Conservation (phyloP, 306 rosid species). For the Medicago ruthenica region DNA sequence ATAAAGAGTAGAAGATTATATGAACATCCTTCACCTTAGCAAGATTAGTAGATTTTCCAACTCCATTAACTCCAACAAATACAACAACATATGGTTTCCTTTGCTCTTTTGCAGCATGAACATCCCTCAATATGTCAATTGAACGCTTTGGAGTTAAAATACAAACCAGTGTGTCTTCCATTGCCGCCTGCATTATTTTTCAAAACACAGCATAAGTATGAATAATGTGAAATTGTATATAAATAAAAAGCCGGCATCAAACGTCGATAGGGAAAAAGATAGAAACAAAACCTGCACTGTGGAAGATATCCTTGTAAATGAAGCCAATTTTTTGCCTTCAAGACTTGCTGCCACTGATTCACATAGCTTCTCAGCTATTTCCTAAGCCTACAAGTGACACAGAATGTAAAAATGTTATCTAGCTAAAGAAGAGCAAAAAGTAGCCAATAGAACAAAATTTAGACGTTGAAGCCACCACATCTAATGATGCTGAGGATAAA, state of each 20-base stretch:
- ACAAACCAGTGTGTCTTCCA: slow-evolving; percentile 97
- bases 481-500: slow-evolving; percentile 1
- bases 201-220: slow-evolving; percentile 19
- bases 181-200: slow-evolving; percentile 68
- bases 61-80: slow-evolving; percentile 98
- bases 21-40: slow-evolving; percentile 70
- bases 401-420: slow-evolving; percentile 39
- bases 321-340: slow-evolving; percentile 91
- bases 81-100: slow-evolving; percentile 95
- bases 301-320: slow-evolving; percentile 95
- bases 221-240: slow-evolving; percentile 1
- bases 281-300: slow-evolving; percentile 81
- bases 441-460: slow-evolving; percentile 1
- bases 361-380: slow-evolving; percentile 97
- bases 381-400: slow-evolving; percentile 78
- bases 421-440: slow-evolving; percentile 12
- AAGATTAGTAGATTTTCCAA: slow-evolving; percentile 96
- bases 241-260: background rate
- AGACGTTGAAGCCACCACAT: slow-evolving; percentile 17
- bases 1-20: slow-evolving; percentile 14
- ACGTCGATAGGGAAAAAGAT: slow-evolving; percentile 21
- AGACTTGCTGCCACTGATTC: slow-evolving; percentile 99
- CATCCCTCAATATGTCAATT: slow-evolving; percentile 93
- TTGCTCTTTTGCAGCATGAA: slow-evolving; percentile 93
- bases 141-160: slow-evolving; percentile 94